These are phyloP conservation scores for Huiozyma sinensis DNA, from an alignment of 805 yeast genomes.

Conservation along the genomic window DNA sequence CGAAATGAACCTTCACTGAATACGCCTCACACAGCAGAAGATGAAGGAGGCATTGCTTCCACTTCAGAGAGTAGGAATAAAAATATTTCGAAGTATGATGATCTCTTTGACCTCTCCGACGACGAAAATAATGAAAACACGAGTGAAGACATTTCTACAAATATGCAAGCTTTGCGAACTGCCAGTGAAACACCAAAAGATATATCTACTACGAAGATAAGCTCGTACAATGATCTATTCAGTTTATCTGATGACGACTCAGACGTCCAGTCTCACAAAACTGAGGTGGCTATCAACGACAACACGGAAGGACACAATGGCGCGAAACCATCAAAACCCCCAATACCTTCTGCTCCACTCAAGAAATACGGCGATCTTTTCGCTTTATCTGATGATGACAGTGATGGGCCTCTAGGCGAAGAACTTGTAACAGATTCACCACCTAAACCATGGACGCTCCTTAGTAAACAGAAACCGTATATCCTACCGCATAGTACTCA, in stretches of 20 bases:
- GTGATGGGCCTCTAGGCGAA: slow-evolving; percentile 11
- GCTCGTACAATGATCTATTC: too few relatives aligned
- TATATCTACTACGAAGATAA: not conserved
- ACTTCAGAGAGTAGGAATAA: not conserved
- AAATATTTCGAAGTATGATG: slow-evolving; percentile 4
- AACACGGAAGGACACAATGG: not conserved
- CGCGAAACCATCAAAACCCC: not conserved
- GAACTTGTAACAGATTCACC: too few relatives aligned
- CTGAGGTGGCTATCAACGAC: not conserved
- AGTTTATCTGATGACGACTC: not conserved
- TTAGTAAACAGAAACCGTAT: too few relatives aligned
- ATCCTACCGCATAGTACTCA: too few relatives aligned
- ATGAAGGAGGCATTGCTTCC: not conserved
- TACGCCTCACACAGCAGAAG: not conserved
- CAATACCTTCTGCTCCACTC: not conserved
- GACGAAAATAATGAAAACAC: slow-evolving; percentile 1
- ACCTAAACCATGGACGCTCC: too few relatives aligned
- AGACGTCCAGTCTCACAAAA: not conserved
- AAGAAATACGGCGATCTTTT: slow-evolving; percentile 14
- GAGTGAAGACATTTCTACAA: not conserved
- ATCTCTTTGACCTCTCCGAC: slow-evolving; percentile 7
- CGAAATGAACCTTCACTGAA: not conserved
- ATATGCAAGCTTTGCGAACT: not conserved
- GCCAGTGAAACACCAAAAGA: not conserved
- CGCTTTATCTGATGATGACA: slow-evolving; percentile 17